Conservation (phyloP, 768 basidiomycete species). For the Stropharia rugosoannulata region DNA sequence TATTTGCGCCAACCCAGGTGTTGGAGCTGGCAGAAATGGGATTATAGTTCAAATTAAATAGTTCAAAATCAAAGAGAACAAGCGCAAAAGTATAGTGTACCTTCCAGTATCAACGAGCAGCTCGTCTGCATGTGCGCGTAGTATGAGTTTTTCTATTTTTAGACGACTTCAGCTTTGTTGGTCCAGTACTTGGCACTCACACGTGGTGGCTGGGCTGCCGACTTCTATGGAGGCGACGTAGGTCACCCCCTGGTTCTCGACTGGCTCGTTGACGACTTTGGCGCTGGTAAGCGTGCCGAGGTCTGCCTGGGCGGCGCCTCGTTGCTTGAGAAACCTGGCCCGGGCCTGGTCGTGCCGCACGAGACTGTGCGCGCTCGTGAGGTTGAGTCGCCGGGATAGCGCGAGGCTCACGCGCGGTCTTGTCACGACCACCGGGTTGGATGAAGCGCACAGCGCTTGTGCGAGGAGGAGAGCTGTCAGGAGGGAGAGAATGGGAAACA, state of each 20-base stretch:
- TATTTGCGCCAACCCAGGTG: slow-evolving; percentile 61
- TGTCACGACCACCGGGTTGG: too few species aligned
- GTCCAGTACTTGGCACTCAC: slow-evolving; percentile 24
- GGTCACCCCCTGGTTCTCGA: slow-evolving; percentile 24
- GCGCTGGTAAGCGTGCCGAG: slow-evolving; percentile 27
- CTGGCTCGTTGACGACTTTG: slow-evolving; percentile 14
- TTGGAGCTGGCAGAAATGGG: slow-evolving; percentile 46
- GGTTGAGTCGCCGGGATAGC: slow-evolving; percentile 7
- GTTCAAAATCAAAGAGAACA: too few species aligned
- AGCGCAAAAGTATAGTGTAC: neutral
- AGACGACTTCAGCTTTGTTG: too few species aligned
- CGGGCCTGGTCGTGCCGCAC: slow-evolving; percentile 15
- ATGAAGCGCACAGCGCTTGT: too few species aligned
- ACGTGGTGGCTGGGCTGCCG: slow-evolving; percentile 50
- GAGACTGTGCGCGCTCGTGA: slow-evolving; percentile 14
- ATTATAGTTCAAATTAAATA: neutral
- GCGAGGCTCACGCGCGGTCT: too few species aligned
- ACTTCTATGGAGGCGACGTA: slow-evolving; percentile 48
- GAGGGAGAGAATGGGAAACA: neutral
- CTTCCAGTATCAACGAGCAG: slow-evolving; percentile 53
- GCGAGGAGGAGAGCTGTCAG: too few species aligned
- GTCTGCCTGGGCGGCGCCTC: slow-evolving; percentile 8
- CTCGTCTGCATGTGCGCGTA: too few species aligned
- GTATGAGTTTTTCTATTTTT: too few species aligned
- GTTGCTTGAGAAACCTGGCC: slow-evolving; percentile 9